A percentile compares a stretch with the other conserved stretches of the same genome.
Conservation (phyloP, 805 yeast species). For the Yarrowia sp. region DNA sequence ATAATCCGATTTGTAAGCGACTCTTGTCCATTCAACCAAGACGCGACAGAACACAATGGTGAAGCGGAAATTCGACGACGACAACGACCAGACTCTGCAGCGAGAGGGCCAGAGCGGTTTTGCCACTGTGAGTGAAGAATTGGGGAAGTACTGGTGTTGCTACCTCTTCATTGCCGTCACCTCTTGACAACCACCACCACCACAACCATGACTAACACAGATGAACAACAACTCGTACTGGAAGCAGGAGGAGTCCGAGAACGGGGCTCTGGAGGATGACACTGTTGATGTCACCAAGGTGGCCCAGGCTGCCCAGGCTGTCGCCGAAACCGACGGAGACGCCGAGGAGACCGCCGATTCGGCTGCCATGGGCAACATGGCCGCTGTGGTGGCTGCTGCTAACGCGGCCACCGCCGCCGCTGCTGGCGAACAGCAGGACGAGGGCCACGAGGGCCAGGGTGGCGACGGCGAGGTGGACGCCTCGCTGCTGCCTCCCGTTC, state of each 20-base stretch:
- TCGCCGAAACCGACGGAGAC: neutral
- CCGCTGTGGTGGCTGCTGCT: constrained; percentile 41
- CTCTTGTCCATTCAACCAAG: neutral
- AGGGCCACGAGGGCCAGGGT: neutral
- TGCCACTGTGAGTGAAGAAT: constrained; percentile 16
- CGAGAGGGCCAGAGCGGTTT: constrained; percentile 22
- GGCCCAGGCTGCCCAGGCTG: constrained; percentile 35
- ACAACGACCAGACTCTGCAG: neutral
- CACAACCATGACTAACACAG: constrained; percentile 8
- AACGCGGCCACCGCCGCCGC: constrained; percentile 9
- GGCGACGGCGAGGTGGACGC: constrained; percentile 17
- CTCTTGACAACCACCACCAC: too few species aligned
- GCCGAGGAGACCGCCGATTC: constrained; percentile 18
- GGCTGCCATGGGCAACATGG: constrained; percentile 40
- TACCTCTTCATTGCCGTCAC: too few species aligned
- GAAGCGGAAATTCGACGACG: constrained; percentile 28
- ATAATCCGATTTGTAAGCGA: constrained; percentile 39
- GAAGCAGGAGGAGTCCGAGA: constrained; percentile 25
- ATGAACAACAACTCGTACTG: constrained; percentile 33
- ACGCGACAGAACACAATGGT: constrained; percentile 8
- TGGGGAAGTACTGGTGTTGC: too few species aligned
- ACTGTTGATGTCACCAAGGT: constrained; percentile 31
- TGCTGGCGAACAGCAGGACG: constrained; percentile 3
- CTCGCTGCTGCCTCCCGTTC: neutral
- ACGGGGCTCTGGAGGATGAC: constrained; percentile 24